Evolutionary conservation across 331 rosid species (phyloP), one percentile per base, ranked within the genome.

Genomic region (Quercus tomentella): DNA sequence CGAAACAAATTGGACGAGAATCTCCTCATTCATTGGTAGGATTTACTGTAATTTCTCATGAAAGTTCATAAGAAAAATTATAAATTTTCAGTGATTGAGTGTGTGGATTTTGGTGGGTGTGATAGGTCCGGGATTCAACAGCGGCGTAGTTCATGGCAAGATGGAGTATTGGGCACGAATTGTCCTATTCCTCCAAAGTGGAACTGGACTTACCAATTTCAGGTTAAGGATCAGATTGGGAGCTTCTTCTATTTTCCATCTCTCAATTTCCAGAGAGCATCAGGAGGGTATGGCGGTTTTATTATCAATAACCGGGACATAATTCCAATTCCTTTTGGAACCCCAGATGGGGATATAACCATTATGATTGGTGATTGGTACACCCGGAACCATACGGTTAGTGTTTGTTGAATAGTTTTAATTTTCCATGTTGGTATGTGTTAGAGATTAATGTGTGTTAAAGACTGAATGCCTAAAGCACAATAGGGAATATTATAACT

Each of bases 201-300:
- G 99, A 95, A 95, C 84, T 94, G 98, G 98, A 94, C 98, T 56
- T 94, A 92, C 80, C 86, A 91, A 67, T 95, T 95, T 84, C 99
- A 95, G 82, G 97, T 95, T 6, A 95, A 95, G 87, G 99, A 95
- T 85, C 99, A 95, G 81, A 82, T 95, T 81, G 99, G 99, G 78
- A 95, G 99, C 82, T 95, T 89, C 82, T 93, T 93, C 86, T 95
- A 95, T 91, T 93, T 92, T 70, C 99, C 99, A 20, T 91, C 99
- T 15, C 90, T 95, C 56, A 82, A 89, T 87, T 56, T 95, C 23
- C 99, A 95, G 90, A 93, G 99, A 87, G 99, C 99, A 2, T 74
- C 98, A 60, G 99, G 99, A 73, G 99, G 98, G 73, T 95, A 81
- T 74, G 98, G 98, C 4, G 89, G 97, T 66, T 83, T 94, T 84